These are phyloP conservation scores for Fragaria nilgerrensis DNA, from an alignment of 306 rosid genomes.

Conservation along the genomic window DNA sequence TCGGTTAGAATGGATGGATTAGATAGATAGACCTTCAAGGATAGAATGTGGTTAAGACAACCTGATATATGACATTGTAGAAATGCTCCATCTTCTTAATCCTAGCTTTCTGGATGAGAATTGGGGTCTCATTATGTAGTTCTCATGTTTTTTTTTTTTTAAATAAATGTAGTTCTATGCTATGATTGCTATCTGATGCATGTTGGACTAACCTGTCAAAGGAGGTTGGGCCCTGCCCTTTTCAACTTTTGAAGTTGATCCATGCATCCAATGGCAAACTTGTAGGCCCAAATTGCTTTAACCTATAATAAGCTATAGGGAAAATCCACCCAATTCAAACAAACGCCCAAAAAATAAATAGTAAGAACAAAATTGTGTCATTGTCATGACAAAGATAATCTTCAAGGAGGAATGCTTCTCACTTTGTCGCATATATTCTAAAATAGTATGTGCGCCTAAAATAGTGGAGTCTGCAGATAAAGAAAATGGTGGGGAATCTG, in stretches of 20 bases:
- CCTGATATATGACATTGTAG: not conserved
- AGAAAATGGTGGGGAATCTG: not conserved
- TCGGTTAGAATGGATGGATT: not conserved
- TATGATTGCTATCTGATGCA: not conserved
- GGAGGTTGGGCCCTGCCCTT: not conserved
- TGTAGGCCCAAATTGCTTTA: not conserved
- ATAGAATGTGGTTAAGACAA: not conserved
- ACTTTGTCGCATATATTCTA: not conserved
- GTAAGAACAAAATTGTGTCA: not conserved
- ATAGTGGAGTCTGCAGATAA: not conserved
- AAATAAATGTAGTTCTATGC: not conserved
- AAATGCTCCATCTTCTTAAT: not conserved
- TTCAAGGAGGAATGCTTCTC: not conserved
- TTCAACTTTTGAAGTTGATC: too few species aligned
- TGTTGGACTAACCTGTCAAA: not conserved
- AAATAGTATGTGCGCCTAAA: too few species aligned
- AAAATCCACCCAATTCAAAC: too few species aligned
- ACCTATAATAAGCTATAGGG: not conserved
- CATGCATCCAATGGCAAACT: too few species aligned
- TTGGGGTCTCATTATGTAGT: not conserved
- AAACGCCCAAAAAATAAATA: not conserved
- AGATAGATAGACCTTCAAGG: not conserved
- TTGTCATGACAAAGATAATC: not conserved
- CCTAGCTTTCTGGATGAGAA: not conserved
- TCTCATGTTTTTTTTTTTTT: too few species aligned